Conservation (phyloP, 306 rosid species). For the Inga laurina region DNA sequence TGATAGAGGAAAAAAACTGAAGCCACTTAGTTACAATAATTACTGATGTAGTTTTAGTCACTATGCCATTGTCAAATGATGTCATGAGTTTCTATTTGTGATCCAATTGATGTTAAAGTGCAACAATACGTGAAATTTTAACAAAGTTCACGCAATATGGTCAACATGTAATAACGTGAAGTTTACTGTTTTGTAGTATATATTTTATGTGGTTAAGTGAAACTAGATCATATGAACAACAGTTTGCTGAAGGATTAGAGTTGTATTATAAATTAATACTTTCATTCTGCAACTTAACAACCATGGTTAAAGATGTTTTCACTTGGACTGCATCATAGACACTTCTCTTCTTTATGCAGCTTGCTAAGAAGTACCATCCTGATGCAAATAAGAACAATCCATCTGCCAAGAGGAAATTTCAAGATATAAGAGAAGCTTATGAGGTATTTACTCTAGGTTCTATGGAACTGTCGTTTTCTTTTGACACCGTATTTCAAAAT, state of each 20-base stretch:
- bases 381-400: constrained; percentile 87
- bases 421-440: constrained; percentile 90
- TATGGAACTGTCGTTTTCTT: constrained; percentile 9
- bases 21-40: constrained; percentile 13
- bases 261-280: constrained; percentile 22
- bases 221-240: constrained; percentile 9
- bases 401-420: constrained; percentile 87
- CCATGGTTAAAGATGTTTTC: constrained; percentile 23
- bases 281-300: constrained; percentile 11
- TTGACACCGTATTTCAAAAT: constrained; percentile 17
- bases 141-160: constrained; percentile 1
- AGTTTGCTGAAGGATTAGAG: constrained; percentile 13
- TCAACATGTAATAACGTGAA: constrained; percentile 4
- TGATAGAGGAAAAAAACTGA: neutral
- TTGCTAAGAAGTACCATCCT: constrained; percentile 94
- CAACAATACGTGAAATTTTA: constrained; percentile 6
- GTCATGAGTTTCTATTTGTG: constrained; percentile 29
- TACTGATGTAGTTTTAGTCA: constrained; percentile 16
- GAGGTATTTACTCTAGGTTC: constrained; percentile 60
- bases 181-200: constrained; percentile 4
- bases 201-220: constrained; percentile 1
- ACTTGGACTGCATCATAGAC: constrained; percentile 22
- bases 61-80: constrained; percentile 21
- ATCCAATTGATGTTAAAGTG: constrained; percentile 7
- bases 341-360: constrained; percentile 53